A percentile compares a stretch with the other conserved stretches of the same genome.
Conservation (phyloP, 2,329 filamentous ascomycete species). For the Epicoccum sorghinum region DNA sequence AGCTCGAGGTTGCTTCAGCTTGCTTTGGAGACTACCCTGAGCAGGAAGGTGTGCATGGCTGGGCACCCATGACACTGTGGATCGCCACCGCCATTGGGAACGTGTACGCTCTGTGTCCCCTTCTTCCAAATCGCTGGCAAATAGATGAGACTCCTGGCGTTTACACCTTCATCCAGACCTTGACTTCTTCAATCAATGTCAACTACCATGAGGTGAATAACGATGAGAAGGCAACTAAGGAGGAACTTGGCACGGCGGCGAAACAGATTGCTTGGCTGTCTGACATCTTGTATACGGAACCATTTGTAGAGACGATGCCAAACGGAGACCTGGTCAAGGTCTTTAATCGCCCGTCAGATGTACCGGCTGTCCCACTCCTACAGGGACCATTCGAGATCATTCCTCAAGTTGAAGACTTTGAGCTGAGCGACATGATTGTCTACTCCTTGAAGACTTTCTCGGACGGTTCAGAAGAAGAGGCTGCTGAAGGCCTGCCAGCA, state of each 20-base stretch:
- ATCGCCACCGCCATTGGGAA: slow-evolving; percentile 94
- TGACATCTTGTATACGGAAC: slow-evolving; percentile 55
- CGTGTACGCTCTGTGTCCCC: slow-evolving; percentile 88
- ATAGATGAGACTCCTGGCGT: slow-evolving; percentile 48
- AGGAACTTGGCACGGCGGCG: slow-evolving; percentile 50
- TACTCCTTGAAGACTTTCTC: slow-evolving; percentile 57
- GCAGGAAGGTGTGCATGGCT: slow-evolving; percentile 66
- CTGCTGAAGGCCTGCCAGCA: slow-evolving; percentile 59
- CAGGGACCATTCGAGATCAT: slow-evolving; percentile 66
- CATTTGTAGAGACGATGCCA: slow-evolving; percentile 49
- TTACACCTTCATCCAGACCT: slow-evolving; percentile 77
- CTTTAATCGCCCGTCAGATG: slow-evolving; percentile 60
- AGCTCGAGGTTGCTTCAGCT: slow-evolving; percentile 92
- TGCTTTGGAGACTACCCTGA: slow-evolving; percentile 77
- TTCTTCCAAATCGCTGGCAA: slow-evolving; percentile 86
- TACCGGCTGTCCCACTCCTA: slow-evolving; percentile 63
- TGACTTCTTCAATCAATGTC: slow-evolving; percentile 82
- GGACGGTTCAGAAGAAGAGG: slow-evolving; percentile 57
- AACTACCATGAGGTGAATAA: slow-evolving; percentile 54
- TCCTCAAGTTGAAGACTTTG: slow-evolving; percentile 59
- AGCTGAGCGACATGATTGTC: slow-evolving; percentile 66
- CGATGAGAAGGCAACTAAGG: slow-evolving; percentile 49
- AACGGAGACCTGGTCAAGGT: slow-evolving; percentile 56
- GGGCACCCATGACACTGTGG: slow-evolving; percentile 97
- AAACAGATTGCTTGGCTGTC: slow-evolving; percentile 67